Base-by-base conservation (phyloP, 2,329 filamentous ascomycete genomes). In the Cladophialophora chaetospira region DNA sequence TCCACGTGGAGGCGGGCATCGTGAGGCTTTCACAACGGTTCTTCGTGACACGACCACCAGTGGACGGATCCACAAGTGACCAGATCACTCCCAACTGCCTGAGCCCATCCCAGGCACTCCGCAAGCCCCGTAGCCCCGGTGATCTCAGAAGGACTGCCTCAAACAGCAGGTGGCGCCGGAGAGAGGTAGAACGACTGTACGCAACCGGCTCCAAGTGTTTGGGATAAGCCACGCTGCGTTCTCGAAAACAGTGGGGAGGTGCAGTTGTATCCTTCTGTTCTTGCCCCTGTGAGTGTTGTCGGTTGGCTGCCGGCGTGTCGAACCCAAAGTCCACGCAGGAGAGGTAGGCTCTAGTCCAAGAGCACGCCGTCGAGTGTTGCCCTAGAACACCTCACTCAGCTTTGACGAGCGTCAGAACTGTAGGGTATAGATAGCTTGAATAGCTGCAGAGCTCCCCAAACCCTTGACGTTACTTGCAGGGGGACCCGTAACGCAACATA, bases 1-100 rank as follows among this genome's bases (percentile, higher is more conserved):
- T 59, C 53, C 57, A 56, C 47, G 49, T 45, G 42, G 47, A 55
- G 47, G 53, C 48, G 57, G 53, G 26, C 52, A 35, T 29, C 50
- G 35, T 45, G 23, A 28, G 38, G n/a, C 15, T 19, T 10, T 40
- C 42, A 29, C 46, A 48, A 48, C 52, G 51, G 42, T 55, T 55
- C 52, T 55, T 55, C 31, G 21, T 51, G 28, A 53, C n/a, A n/a
- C n/a, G n/a, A n/a, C n/a, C n/a, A n/a, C n/a, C n/a, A 11, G 36
- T 40, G 36, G 13, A 40, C 36, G 5, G 13, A 11, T 40, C 17
- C 57, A 59, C 47, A 52, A n/a, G n/a, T n/a, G n/a, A n/a, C n/a
- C n/a, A n/a, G n/a, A n/a, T n/a, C n/a, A n/a, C n/a, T 25, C 52
- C 52, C 45, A 49, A 56, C 53, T 49, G 48, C 53, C 52, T 33